Evolutionary conservation across 495 filamentous ascomycete species (phyloP).

Genomic region (Rostrohypoxylon terebratum): DNA sequence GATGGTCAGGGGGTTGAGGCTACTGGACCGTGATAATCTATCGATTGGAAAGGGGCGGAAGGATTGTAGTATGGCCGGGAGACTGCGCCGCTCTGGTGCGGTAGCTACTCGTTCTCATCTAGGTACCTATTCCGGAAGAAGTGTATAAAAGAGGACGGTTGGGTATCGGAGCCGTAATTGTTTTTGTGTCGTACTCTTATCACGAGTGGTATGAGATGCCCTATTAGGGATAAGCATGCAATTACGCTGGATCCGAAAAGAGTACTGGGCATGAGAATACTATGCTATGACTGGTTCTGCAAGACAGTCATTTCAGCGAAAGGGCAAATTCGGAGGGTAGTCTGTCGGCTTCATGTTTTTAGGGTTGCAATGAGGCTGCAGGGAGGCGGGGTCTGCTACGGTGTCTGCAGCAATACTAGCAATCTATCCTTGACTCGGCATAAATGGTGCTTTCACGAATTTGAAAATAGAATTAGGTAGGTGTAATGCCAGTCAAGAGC

Average conservation of each 20-base stretch:
- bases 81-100: constrained; percentile 29
- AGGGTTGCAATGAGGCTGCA: constrained; percentile 38
- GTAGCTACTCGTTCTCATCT: neutral
- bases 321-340: neutral
- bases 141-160: neutral
- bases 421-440: constrained; percentile 11
- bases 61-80: constrained; percentile 17
- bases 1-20: neutral
- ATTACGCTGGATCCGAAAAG: neutral
- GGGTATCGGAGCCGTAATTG: neutral
- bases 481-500: neutral
- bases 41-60: constrained; percentile 27
- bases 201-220: neutral
- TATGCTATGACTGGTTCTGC: constrained; percentile 3
- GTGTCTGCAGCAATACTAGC: constrained; percentile 36
- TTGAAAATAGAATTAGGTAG: neutral
- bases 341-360: constrained; percentile 14
- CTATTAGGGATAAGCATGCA: neutral
- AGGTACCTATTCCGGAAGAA: constrained; percentile 19
- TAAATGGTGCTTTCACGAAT: neutral
- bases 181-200: neutral
- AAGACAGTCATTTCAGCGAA: neutral
- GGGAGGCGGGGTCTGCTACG: constrained; percentile 39
- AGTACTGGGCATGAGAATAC: neutral
- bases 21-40: constrained; percentile 4